Base-by-base conservation (phyloP, 129 eudicot species). In the Logfia minima region DNA sequence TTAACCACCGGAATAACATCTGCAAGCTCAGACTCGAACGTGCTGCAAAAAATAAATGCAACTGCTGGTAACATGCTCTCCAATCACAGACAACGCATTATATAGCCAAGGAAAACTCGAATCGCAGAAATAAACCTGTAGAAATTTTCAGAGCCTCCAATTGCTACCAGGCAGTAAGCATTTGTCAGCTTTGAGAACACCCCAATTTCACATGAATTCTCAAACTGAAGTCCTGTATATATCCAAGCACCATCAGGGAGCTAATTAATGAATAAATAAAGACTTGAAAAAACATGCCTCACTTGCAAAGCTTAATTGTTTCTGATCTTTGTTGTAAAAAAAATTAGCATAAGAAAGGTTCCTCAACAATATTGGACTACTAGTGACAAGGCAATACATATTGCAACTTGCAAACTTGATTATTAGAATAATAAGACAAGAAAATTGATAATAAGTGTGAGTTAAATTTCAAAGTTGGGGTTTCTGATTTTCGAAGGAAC, bases 111-210 rank as follows among this genome's bases (percentile, higher is more conserved):
- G 1, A 52, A 9, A 62, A 63, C 18, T 4, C 11, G 23, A 37
- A 71, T 21, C 74, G 56, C 31, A 66, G 26, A 60, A 70, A 65
- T 77, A 53, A 67, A 90, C 98, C 96, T 91, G 89, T 89, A 94
- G 52, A 94, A 94, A 77, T 87, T 94, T 78, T 94, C 97, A 43
- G 98, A 91, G 13, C 98, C 97, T 29, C 97, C 98, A 61, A 94
- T 91, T 8, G 92, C 97, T 24, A 94, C 97, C 82, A 94, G 79
- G 74, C 98, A 94, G 72, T 94, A 94, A 4, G 96, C 96, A 80
- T 94, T 94, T 59, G 97, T 94, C 55, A 94, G 85, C 90, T 94
- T 94, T 26, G 97, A 84, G 67, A 94, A 94, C 26, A 89, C 93
- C 72, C 98, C 98, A 76, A 94, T 70, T 79, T 94, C 98, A 80